Base-by-base conservation (phyloP, 306 rosid genomes). In the Fragaria vesca region DNA sequence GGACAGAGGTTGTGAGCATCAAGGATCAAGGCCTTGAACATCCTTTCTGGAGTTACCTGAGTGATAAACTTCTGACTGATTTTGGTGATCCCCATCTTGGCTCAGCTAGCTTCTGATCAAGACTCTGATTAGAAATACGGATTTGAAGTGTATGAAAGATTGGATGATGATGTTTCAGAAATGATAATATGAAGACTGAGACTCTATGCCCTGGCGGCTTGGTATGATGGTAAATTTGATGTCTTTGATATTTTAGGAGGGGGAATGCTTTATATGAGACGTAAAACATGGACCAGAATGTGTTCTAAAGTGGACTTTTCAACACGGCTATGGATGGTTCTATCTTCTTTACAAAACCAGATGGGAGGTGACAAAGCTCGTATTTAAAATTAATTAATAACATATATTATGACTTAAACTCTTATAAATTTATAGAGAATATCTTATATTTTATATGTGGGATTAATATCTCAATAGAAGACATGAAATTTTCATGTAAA, bases 1-100 rank as follows among this genome's bases (percentile, higher is more conserved):
- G 85, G 93, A 77, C 77, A 81, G 50, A 79, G 48, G 83, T 69
- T 85, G 78, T 72, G 84, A 66, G 87, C 63, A 55, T 89, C 91
- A 15, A 72, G 46, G 66, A 83, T 75, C 82, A 84, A 66, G 71
- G 93, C 93, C 67, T 87, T 89, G 91, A 89, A 83, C 85, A 87
- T 85, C 87, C 91, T 89, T 34, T 87, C 54, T 18, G 88, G 87
- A 26, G 85, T 67, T 57, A 87, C 77, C 83, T 79, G 80, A 1
- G 88, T 77, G 20, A 62, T 62, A 71, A 80, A 84, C 26, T 71
- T 76, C 65, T 80, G 84, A 58, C 60, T 73, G 46, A 80, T 73
- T 69, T 69, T 84, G 79, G 81, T 84, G 72, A 80, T 13, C n/a
- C 84, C 76, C 84, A 73, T 84, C 8, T 34, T 67, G 28, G 45